A percentile compares a stretch with the other conserved stretches of the same genome.
Conservation (phyloP, 176 grass and related monocot species). For the Bonia amplexicaulis region DNA sequence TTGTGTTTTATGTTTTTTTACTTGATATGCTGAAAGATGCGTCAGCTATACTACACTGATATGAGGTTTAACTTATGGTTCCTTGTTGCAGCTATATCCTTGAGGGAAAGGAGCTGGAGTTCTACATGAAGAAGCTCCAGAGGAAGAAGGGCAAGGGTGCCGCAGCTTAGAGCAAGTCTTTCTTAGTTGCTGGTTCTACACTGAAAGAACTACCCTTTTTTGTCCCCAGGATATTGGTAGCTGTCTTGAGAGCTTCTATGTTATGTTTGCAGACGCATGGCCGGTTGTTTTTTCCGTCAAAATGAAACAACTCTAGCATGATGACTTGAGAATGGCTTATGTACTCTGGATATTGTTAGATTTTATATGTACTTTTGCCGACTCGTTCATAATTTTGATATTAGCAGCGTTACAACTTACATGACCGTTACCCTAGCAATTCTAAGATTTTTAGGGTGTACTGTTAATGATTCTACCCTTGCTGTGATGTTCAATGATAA, state of each 20-base stretch:
- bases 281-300: background rate
- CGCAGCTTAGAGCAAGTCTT: conserved; percentile 27
- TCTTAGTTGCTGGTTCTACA: background rate
- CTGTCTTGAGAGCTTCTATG: background rate
- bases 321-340: background rate
- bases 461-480: background rate
- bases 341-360: background rate
- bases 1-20: background rate
- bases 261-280: background rate
- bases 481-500: background rate
- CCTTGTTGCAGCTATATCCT: conserved; percentile 51
- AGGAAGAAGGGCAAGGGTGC: conserved; percentile 80
- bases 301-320: background rate
- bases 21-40: background rate
- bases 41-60: too few relatives aligned
- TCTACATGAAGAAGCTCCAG: conserved; percentile 80
- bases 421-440: background rate
- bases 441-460: background rate
- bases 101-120: conserved; percentile 76
- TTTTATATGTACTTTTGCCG: background rate
- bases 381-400: background rate
- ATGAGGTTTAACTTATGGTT: background rate
- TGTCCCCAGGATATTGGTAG: background rate
- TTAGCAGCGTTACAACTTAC: background rate
- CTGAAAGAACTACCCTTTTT: background rate